Percentiles rank a stretch among this genome's conserved stretches.
Evolutionary conservation across 164 flowering plant genomes (phyloP).

Genomic region (Brasenia schreberi): DNA sequence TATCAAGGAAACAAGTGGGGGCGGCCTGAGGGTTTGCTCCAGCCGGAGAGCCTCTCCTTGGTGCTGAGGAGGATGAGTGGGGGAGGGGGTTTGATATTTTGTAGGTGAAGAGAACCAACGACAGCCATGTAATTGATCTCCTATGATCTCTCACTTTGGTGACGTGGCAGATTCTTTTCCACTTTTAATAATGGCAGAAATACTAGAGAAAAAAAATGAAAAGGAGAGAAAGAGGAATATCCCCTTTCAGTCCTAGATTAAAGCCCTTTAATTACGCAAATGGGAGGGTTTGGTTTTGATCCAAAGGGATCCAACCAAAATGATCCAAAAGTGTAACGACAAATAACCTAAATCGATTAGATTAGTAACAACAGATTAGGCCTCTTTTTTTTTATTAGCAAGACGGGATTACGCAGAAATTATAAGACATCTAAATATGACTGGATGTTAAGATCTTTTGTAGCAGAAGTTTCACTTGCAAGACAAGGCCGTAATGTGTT

Average conservation of each 20-base stretch:
- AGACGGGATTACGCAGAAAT: no score
- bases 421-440: no score
- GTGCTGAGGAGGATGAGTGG: background rate
- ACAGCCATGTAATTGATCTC: constrained; percentile 4
- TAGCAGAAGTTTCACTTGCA: no score
- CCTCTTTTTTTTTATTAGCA: no score
- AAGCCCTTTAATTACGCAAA: no score
- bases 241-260: background rate
- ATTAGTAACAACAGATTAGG: no score
- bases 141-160: background rate
- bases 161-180: constrained; percentile 5
- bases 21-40: background rate
- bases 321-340: no score
- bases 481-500: no score
- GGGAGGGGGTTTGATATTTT: background rate
- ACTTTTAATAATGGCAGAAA: background rate
- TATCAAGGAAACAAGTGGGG: background rate
- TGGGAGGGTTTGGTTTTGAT: no score
- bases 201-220: background rate
- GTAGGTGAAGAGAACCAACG: background rate
- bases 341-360: no score
- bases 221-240: background rate
- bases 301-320: no score
- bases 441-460: no score
- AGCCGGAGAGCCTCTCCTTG: background rate